Percentiles rank a stretch among this genome's conserved stretches.
Evolutionary conservation across 345 rosid species (phyloP).

Genomic region (Pseudoturritis turrita): DNA sequence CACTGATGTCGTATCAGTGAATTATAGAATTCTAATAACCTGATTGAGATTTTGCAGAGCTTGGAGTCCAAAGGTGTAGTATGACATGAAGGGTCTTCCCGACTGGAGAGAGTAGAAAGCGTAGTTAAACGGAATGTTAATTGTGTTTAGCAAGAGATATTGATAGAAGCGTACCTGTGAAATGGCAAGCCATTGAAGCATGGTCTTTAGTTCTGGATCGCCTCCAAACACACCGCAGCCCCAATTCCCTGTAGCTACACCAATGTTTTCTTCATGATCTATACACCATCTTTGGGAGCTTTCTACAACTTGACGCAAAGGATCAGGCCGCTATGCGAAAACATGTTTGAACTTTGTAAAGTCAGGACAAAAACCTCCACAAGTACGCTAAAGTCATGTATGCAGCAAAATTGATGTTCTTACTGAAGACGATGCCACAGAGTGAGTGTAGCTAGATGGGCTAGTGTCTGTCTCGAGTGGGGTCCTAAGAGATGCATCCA

Average conservation of each 20-base stretch:
- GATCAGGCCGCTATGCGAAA: background rate
- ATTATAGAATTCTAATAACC: background rate
- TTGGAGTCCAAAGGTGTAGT: conserved; percentile 24
- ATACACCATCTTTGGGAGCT: conserved; percentile 13
- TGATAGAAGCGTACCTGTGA: conserved; percentile 20
- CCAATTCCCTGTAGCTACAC: conserved; percentile 91
- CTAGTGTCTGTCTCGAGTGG: conserved; percentile 16
- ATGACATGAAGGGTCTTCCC: conserved; percentile 23
- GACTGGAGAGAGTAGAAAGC: background rate
- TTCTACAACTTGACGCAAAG: background rate
- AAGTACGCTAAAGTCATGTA: background rate
- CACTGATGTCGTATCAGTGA: background rate
- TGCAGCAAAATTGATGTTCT: background rate
- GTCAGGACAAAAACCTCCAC: background rate
- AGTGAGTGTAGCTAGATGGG: background rate
- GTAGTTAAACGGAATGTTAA: background rate
- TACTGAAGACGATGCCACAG: conserved; percentile 7
- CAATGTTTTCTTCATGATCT: conserved; percentile 24
- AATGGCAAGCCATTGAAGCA: conserved; percentile 31
- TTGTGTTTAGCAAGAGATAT: background rate
- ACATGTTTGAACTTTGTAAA: background rate
- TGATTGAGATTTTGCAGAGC: conserved; percentile 16
- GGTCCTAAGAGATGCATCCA: conserved; percentile 17
- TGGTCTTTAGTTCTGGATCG: conserved; percentile 68
- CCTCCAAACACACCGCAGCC: conserved; percentile 98